Conservation (phyloP, 2,329 filamentous ascomycete genomes). For the Nigrograna mackinnonii region DNA sequence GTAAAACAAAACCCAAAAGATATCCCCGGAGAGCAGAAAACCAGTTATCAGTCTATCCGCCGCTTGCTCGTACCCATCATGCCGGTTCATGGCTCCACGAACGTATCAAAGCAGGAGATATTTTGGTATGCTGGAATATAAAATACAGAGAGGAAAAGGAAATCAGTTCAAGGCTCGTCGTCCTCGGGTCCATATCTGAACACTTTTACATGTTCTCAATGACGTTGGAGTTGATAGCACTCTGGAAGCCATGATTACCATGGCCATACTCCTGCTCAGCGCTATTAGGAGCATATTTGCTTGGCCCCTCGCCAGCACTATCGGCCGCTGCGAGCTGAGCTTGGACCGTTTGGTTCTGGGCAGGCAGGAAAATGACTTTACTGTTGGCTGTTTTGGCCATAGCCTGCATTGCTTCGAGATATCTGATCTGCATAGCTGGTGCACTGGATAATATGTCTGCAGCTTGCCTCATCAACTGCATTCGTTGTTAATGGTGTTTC, state of each 20-base stretch:
- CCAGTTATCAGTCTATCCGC: too few species aligned
- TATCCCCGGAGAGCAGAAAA: too few species aligned
- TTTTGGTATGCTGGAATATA: too few species aligned
- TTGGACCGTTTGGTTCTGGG: constrained; percentile 54
- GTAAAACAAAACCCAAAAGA: too few species aligned
- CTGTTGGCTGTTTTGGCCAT: constrained; percentile 94
- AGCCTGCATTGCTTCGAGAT: constrained; percentile 97
- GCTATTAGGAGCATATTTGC: constrained; percentile 42
- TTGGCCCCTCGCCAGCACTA: constrained; percentile 59
- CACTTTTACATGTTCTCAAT: constrained; percentile 76
- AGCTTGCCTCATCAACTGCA: constrained; percentile 56
- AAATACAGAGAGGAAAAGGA: too few species aligned
- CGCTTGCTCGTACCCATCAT: too few species aligned
- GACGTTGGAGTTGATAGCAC: constrained; percentile 78
- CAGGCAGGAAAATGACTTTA: constrained; percentile 81
- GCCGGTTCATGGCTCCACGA: too few species aligned
- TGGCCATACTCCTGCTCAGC: constrained; percentile 39
- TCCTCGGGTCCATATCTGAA: too few species aligned
- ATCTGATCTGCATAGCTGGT: constrained; percentile 78
- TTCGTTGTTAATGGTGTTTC: background rate
- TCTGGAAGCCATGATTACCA: constrained; percentile 66
- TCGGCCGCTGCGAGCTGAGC: constrained; percentile 55
- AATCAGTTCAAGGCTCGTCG: too few species aligned
- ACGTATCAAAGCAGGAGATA: too few species aligned
- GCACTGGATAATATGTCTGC: constrained; percentile 91